A percentile compares a stretch with the other conserved stretches of the same genome.
Evolutionary conservation across 1,284 basidiomycete species (phyloP).

Genomic region (Austropuccinia psidii): DNA sequence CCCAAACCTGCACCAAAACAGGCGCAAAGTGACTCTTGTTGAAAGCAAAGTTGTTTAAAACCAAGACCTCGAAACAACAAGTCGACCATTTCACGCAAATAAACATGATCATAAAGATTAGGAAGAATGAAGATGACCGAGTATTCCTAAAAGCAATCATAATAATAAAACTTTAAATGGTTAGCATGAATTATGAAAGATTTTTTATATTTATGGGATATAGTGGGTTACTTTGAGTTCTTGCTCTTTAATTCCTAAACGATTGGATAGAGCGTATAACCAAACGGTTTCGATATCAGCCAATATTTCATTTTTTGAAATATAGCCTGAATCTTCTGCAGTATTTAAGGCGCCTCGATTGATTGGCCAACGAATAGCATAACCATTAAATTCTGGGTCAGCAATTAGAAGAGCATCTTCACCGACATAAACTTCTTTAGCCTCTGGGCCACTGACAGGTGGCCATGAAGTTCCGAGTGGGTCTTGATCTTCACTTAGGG

Average conservation of each 20-base stretch:
- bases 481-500: constrained; percentile 72
- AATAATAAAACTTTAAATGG: background rate
- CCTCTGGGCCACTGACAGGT: constrained; percentile 50
- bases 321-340: constrained; percentile 56
- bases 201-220: background rate
- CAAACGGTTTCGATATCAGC: constrained; percentile 71
- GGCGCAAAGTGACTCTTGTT: constrained; percentile 89
- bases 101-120: constrained; percentile 77
- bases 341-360: constrained; percentile 68
- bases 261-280: constrained; percentile 57
- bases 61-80: constrained; percentile 72
- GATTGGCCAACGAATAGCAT: constrained; percentile 68
- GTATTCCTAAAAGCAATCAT: constrained; percentile 57
- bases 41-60: constrained; percentile 80
- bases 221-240: constrained; percentile 58
- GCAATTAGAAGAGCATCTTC: constrained; percentile 68
- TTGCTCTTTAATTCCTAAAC: constrained; percentile 56
- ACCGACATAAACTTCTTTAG: constrained; percentile 55
- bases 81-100: constrained; percentile 70
- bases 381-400: constrained; percentile 61
- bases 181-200: background rate
- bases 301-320: constrained; percentile 59
- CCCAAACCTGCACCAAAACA: constrained; percentile 93
- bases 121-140: constrained; percentile 85
- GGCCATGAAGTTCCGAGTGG: constrained; percentile 75